Conservation (phyloP, 2,329 filamentous ascomycete genomes). For the Zymoseptoria ardabiliae region DNA sequence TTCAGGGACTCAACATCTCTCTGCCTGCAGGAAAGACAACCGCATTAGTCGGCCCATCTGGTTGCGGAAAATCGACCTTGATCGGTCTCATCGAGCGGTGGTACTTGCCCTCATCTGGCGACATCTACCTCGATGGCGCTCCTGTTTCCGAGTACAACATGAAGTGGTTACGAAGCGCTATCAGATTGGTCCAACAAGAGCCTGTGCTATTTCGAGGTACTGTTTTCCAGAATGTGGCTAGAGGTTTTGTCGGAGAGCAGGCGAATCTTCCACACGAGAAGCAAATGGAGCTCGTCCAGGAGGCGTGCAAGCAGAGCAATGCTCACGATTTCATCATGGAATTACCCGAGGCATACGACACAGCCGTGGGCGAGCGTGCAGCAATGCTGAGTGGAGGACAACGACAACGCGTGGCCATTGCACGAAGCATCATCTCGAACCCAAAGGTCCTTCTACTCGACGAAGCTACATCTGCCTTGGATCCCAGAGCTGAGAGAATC, state of each 20-base stretch:
- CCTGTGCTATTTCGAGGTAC: conserved; percentile 31
- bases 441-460: conserved; percentile 31
- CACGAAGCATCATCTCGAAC: conserved; percentile 30
- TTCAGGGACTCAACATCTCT: conserved; percentile 29
- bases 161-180: conserved; percentile 28
- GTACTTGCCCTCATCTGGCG: conserved; percentile 26
- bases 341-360: conserved; percentile 30
- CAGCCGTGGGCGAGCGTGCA: conserved; percentile 29
- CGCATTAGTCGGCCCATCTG: conserved; percentile 37
- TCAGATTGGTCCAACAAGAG: conserved; percentile 33
- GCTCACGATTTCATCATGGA: conserved; percentile 33
- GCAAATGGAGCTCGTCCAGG: conserved; percentile 26
- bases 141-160: conserved; percentile 26
- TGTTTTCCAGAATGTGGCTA: conserved; percentile 31
- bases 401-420: conserved; percentile 31
- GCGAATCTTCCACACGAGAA: conserved; percentile 31
- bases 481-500: conserved; percentile 28
- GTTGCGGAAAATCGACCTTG: conserved; percentile 34
- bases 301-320: conserved; percentile 29
- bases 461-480: conserved; percentile 33
- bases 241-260: conserved; percentile 28
- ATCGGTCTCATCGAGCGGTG: conserved; percentile 31
- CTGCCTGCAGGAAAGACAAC: conserved; percentile 38
- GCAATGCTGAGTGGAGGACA: conserved; percentile 31
- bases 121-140: conserved; percentile 28